Evolutionary conservation across 352 stramenopile genomes (phyloP).

Genomic region (Globisporangium parvum): DNA sequence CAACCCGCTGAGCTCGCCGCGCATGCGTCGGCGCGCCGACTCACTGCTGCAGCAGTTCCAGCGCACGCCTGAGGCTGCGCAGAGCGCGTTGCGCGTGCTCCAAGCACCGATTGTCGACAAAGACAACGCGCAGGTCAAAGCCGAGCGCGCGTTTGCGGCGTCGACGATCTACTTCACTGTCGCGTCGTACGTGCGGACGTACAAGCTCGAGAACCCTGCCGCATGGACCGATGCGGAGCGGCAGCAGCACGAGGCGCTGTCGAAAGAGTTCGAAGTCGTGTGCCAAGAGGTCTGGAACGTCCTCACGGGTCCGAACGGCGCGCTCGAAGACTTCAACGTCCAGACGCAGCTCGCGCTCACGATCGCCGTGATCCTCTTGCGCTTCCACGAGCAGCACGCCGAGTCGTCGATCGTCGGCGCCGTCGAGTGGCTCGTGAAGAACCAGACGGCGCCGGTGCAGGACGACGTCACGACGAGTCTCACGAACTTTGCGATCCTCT

Average conservation of each 20-base stretch:
- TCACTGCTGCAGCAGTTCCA: conserved; percentile 72
- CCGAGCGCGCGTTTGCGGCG: conserved; percentile 59
- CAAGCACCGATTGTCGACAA: conserved; percentile 38
- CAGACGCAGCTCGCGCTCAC: conserved; percentile 69
- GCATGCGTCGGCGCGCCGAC: conserved; percentile 63
- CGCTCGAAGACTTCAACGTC: conserved; percentile 46
- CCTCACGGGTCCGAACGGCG: conserved; percentile 50
- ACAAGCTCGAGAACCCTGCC: conserved; percentile 53
- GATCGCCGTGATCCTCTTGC: conserved; percentile 71
- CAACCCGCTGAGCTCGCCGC: conserved; percentile 56
- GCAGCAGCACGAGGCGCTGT: conserved; percentile 40
- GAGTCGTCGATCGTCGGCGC: conserved; percentile 45
- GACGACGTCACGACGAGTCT: conserved; percentile 33
- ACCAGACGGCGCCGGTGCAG: conserved; percentile 42
- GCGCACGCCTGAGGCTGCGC: conserved; percentile 54
- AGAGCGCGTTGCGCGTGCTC: conserved; percentile 50
- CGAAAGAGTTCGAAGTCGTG: conserved; percentile 54
- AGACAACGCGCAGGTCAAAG: conserved; percentile 26
- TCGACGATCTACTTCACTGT: conserved; percentile 72
- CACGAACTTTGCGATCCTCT: conserved; percentile 70
- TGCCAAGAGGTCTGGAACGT: conserved; percentile 77
- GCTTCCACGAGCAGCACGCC: conserved; percentile 61
- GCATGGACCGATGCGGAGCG: conserved; percentile 49
- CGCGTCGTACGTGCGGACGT: conserved; percentile 60
- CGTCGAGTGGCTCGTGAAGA: conserved; percentile 73